Percentiles rank a stretch among this genome's conserved stretches.
Evolutionary conservation across 1,284 basidiomycete species (phyloP).

Genomic region (Salmacisia buchloeana): DNA sequence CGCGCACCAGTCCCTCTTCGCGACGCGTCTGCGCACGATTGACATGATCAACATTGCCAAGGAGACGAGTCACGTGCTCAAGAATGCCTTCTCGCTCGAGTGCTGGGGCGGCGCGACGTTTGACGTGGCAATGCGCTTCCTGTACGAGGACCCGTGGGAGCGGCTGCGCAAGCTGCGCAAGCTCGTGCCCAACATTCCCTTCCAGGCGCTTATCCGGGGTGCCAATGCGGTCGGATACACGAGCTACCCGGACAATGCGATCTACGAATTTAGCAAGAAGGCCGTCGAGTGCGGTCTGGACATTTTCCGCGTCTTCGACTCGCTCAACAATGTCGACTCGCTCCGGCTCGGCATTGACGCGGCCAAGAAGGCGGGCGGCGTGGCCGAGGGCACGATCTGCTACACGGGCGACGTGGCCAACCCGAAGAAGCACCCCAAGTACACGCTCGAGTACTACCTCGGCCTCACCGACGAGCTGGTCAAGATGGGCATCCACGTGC

Average conservation of each 20-base stretch:
- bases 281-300: constrained; percentile 98
- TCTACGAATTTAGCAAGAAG: constrained; percentile 75
- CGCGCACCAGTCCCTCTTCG: constrained; percentile 94
- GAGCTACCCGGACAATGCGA: constrained; percentile 97
- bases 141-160: constrained; percentile 99
- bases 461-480: constrained; percentile 92
- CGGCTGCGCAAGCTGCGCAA: constrained; percentile 87
- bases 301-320: constrained; percentile 99
- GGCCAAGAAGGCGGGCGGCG: constrained; percentile 98
- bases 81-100: constrained; percentile 93
- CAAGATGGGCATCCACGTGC: constrained; percentile 88
- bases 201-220: constrained; percentile 96
- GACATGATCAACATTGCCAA: constrained; percentile 99
- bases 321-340: constrained; percentile 58
- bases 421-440: constrained; percentile 85
- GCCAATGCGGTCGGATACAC: constrained; percentile 99
- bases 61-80: constrained; percentile 79
- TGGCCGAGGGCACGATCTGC: constrained; percentile 80
- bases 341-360: constrained; percentile 69
- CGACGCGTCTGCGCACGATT: constrained; percentile 89
- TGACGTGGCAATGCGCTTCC: constrained; percentile 98
- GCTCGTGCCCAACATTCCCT: constrained; percentile 95
- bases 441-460: constrained; percentile 96
- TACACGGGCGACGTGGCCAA: constrained; percentile 97
- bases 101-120: constrained; percentile 99